Conservation (phyloP, 176 grass and related monocot genomes). For the Stipa capillata region DNA sequence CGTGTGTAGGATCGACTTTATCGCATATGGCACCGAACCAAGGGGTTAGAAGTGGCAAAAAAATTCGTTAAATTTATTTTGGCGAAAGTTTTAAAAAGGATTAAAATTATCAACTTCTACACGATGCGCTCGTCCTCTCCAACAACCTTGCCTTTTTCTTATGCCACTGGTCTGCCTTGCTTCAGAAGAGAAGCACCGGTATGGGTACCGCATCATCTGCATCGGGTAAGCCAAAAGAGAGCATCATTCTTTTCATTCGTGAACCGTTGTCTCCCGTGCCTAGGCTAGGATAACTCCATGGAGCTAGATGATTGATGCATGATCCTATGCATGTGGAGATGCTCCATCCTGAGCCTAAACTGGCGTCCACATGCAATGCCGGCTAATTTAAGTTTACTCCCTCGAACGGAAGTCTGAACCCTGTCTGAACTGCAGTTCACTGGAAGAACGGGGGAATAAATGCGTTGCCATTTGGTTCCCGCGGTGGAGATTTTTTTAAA, state of each 20-base stretch:
- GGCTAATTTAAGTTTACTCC: not conserved
- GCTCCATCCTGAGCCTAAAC: not conserved
- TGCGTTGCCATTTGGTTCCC: not conserved
- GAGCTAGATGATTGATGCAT: not conserved
- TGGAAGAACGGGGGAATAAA: not conserved
- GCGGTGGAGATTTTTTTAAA: not conserved
- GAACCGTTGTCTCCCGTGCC: not conserved
- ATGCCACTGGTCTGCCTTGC: not conserved
- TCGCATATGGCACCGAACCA: no score
- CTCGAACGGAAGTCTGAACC: not conserved
- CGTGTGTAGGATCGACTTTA: no score
- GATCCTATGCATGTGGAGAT: not conserved
- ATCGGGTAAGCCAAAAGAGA: no score
- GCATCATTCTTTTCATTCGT: not conserved
- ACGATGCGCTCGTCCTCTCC: not conserved
- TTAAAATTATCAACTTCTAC: no score
- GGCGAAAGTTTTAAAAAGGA: no score
- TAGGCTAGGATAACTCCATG: not conserved
- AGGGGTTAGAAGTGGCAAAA: no score
- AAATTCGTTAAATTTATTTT: no score
- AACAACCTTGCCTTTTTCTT: not conserved
- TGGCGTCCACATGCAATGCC: not conserved
- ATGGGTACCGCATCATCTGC: no score
- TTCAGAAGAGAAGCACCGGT: not conserved
- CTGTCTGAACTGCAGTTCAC: not conserved